phyloP scores from a whole-genome alignment of 2,329 filamentous ascomycete genomes.

The Pyricularia sp. region DNA sequence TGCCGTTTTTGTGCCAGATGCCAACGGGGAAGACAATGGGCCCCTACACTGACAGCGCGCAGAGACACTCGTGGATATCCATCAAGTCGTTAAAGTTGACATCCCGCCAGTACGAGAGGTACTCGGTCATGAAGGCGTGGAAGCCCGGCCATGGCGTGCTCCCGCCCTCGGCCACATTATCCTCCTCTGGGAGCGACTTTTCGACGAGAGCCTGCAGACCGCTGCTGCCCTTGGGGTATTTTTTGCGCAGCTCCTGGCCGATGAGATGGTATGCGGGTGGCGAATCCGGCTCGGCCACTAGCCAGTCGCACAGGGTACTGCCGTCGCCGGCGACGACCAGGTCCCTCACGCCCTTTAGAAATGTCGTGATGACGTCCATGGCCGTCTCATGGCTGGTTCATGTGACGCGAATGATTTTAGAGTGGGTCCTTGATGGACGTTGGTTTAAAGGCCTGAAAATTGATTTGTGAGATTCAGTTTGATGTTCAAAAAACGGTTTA shows the following conservation, averaged over 20 bases:
- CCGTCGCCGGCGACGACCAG: slow-evolving; percentile 49
- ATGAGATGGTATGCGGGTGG: slow-evolving; percentile 59
- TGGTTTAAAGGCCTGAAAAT: neutral
- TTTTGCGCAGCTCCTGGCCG: slow-evolving; percentile 53
- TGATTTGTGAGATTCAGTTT: neutral
- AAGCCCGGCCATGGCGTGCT: slow-evolving; percentile 68
- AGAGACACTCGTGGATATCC: slow-evolving; percentile 66
- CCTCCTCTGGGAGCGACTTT: slow-evolving; percentile 52
- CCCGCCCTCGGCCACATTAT: slow-evolving; percentile 53
- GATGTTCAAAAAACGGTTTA: neutral
- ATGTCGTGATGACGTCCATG: slow-evolving; percentile 22
- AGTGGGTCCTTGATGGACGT: neutral
- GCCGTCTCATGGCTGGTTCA: neutral
- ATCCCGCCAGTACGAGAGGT: slow-evolving; percentile 72
- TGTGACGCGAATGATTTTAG: neutral
- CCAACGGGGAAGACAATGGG: neutral
- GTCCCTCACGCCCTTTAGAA: slow-evolving; percentile 54
- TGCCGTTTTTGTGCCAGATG: neutral
- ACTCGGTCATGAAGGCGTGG: slow-evolving; percentile 69
- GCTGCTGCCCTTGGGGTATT: slow-evolving; percentile 36
- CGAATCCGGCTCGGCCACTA: slow-evolving; percentile 66
- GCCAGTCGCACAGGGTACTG: slow-evolving; percentile 54
- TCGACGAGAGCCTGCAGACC: slow-evolving; percentile 56
- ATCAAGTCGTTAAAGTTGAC: slow-evolving; percentile 68
- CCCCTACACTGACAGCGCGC: slow-evolving; percentile 37